Base-by-base conservation (phyloP, 257 asterid species). In the Capsicum pubescens region DNA sequence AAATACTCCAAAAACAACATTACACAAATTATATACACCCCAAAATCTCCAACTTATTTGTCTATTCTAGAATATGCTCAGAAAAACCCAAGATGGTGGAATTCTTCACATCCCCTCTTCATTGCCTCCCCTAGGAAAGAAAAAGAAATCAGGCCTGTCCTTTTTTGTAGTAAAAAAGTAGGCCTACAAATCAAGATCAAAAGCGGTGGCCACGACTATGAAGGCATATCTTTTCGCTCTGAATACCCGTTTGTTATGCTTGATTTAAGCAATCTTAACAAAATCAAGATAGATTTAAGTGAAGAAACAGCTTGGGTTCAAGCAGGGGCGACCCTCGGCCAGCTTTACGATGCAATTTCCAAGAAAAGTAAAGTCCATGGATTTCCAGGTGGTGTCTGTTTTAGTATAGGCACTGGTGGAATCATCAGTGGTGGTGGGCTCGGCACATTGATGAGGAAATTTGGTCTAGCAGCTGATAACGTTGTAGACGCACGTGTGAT, bases 351-450 rank as follows among this genome's bases (percentile, higher is more conserved):
- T n/a, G 32, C 81, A 10, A 80, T 80, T 7, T 39, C 76, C 3
- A 13, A 69, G 3, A 39, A 42, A n/a, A 84, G 87, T 55, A 67
- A 19, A 14, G 78, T 48, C 4, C 87, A 26, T 48, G 87, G 64
- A 32, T 80, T 84, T 50, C 71, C 87, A 5, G 84, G 64, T 3
- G 87, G 87, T 2, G 59, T 80, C 3, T 80, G 81, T 63, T 67
- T 79, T 2, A 84, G 81, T 36, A 59, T 84, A 7, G 87, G 87
- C 63, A 58, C 78, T 17, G 87, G 87, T 21, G 87, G 87, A 3
- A 21, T 74, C 21, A 74, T 74, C 61, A 74, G 81, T 21, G 61
- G 81, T 74, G 81, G 81, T 50, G 81, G 81, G 7, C 58, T 74
- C 7, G 81, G 81, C 2, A 46, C 61, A 19, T 52, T 74, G 14